Conservation (phyloP, 2,329 filamentous ascomycete species). For the Colletotrichum nymphaeae region DNA sequence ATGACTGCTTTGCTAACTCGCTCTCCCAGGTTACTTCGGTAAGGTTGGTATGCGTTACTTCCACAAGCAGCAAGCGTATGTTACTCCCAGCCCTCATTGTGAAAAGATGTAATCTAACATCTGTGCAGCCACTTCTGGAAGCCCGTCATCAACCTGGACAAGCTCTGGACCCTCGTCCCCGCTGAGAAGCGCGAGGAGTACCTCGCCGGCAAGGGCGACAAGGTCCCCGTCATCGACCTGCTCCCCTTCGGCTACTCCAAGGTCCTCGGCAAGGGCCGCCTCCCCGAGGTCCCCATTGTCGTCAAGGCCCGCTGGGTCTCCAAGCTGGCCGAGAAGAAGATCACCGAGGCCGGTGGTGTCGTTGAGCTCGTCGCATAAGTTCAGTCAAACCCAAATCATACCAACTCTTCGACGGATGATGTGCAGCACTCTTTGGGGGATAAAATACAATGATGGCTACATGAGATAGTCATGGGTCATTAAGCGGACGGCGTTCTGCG, state of each 20-base stretch:
- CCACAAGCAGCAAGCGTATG: slow-evolving; percentile 86
- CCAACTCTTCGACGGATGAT: slow-evolving; percentile 9
- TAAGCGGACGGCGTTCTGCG: slow-evolving; percentile 30
- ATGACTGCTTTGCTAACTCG: slow-evolving; percentile 64
- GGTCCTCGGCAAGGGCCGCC: slow-evolving; percentile 97
- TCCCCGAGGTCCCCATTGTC: slow-evolving; percentile 92
- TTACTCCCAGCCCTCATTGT: background rate
- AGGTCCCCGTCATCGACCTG: slow-evolving; percentile 97
- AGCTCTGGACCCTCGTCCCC: slow-evolving; percentile 98
- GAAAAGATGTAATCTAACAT: background rate
- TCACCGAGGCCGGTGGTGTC: slow-evolving; percentile 96
- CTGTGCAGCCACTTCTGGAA: slow-evolving; percentile 87
- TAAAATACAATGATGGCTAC: slow-evolving; percentile 20
- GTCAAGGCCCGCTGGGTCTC: slow-evolving; percentile 96
- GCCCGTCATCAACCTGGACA: slow-evolving; percentile 98
- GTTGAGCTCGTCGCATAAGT: slow-evolving; percentile 90
- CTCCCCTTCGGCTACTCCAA: slow-evolving; percentile 98
- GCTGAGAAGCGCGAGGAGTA: slow-evolving; percentile 93
- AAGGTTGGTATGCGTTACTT: slow-evolving; percentile 97
- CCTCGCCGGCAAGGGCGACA: slow-evolving; percentile 86
- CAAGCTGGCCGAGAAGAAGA: slow-evolving; percentile 98
- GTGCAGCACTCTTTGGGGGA: slow-evolving; percentile 6
- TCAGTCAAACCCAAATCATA: background rate
- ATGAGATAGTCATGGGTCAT: slow-evolving; percentile 3
- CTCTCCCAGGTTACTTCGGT: slow-evolving; percentile 99